Evolutionary conservation across 495 filamentous ascomycete genomes (phyloP).

Genomic region (Annulohypoxylon nitens): DNA sequence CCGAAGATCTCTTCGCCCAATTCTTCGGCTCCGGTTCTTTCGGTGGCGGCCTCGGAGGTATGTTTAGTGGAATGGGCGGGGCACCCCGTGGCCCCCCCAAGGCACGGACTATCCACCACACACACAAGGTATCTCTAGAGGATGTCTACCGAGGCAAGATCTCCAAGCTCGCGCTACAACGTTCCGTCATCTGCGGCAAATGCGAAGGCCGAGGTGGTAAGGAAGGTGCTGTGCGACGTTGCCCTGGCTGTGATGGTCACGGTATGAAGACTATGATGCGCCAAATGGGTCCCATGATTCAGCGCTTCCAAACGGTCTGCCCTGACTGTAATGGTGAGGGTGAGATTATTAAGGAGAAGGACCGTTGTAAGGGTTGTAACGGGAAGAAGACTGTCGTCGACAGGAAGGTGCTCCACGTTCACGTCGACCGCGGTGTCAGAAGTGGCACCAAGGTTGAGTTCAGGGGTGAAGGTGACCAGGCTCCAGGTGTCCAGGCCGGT

Average conservation of each 20-base stretch:
- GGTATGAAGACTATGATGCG: slow-evolving; percentile 99
- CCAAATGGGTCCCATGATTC: slow-evolving; percentile 99
- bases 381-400: slow-evolving; percentile 99
- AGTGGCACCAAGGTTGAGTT: slow-evolving; percentile 96
- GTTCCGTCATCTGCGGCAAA: slow-evolving; percentile 94
- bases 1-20: slow-evolving; percentile 96
- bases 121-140: slow-evolving; percentile 97
- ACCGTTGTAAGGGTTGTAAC: slow-evolving; percentile 91
- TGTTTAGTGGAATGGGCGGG: slow-evolving; percentile 88
- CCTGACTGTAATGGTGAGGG: slow-evolving; percentile 97
- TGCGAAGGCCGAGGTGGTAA: slow-evolving; percentile 98
- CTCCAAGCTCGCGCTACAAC: slow-evolving; percentile 96
- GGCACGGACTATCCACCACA: slow-evolving; percentile 95
- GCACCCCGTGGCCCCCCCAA: slow-evolving; percentile 88
- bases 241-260: slow-evolving; percentile 87
- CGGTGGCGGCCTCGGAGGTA: slow-evolving; percentile 82
- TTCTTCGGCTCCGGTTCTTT: slow-evolving; percentile 89
- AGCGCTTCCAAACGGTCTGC: slow-evolving; percentile 99
- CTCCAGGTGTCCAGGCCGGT: slow-evolving; percentile 89
- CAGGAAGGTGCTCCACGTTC: slow-evolving; percentile 97
- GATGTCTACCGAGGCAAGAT: slow-evolving; percentile 98
- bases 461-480: slow-evolving; percentile 95
- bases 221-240: slow-evolving; percentile 94
- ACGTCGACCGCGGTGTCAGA: slow-evolving; percentile 94
- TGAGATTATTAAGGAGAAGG: slow-evolving; percentile 94